A percentile compares a stretch with the other conserved stretches of the same genome.
Conservation (phyloP, 2,329 filamentous ascomycete species). For the Aspergillus bombycis region DNA sequence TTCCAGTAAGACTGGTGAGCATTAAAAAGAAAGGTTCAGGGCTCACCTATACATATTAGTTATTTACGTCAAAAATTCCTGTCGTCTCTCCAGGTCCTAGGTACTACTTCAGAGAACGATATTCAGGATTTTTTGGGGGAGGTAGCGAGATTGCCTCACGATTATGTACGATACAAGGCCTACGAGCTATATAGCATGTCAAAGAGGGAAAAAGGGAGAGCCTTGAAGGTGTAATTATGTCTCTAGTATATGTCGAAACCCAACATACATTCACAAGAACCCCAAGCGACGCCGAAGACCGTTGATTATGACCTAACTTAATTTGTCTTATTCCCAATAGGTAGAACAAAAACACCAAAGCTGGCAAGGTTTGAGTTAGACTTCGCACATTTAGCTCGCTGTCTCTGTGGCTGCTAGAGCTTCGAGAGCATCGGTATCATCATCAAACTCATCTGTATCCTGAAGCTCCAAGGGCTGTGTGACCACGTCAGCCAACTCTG, state of each 20-base stretch:
- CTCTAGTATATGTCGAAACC: neutral
- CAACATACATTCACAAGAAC: neutral
- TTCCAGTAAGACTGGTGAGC: too few relatives aligned
- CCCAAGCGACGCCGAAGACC: neutral
- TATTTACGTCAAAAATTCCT: too few relatives aligned
- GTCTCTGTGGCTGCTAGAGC: conserved; percentile 39
- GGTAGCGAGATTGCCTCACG: too few relatives aligned
- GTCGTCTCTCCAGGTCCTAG: too few relatives aligned
- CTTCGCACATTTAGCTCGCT: neutral
- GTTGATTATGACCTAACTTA: neutral
- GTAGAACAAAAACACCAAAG: neutral
- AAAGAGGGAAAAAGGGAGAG: neutral
- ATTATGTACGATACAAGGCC: too few relatives aligned
- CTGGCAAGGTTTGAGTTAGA: neutral
- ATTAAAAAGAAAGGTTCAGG: too few relatives aligned
- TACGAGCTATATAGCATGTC: neutral
- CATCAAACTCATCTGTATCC: conserved; percentile 42
- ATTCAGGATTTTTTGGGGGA: too few relatives aligned
- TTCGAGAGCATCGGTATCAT: conserved; percentile 48
- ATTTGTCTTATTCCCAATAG: neutral
- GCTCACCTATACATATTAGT: too few relatives aligned
- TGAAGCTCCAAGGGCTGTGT: conserved; percentile 21
- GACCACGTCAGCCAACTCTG: conserved; percentile 17
- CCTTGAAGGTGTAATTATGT: neutral
- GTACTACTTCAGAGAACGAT: too few relatives aligned